phyloP scores from a whole-genome alignment of 139 green algal genomes.

The Chlamydomonas sp. region DNA sequence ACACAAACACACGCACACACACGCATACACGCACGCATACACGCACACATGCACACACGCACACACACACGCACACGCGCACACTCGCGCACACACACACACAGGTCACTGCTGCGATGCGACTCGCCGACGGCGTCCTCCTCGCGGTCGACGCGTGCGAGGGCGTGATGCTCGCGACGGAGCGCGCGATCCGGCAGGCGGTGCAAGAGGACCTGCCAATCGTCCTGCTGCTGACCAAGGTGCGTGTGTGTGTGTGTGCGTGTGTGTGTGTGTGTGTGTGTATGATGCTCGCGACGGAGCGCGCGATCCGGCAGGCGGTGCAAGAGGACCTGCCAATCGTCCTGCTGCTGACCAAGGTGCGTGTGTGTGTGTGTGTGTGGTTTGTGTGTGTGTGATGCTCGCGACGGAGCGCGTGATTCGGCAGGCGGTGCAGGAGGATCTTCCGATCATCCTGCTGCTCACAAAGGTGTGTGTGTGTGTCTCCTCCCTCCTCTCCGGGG shows the following conservation, averaged over 20 bases:
- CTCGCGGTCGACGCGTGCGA: conserved; percentile 93
- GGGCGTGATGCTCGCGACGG: conserved; percentile 86
- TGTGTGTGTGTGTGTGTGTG: conserved; percentile 76
- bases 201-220: conserved; percentile 81
- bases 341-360: conserved; percentile 87
- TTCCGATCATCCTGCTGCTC: conserved; percentile 85
- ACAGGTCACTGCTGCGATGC: conserved; percentile 71
- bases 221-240: conserved; percentile 86
- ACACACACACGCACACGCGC: neutral
- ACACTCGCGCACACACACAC: too few species aligned
- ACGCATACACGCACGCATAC: neutral
- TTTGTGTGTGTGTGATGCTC: conserved; percentile 90
- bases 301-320: conserved; percentile 72
- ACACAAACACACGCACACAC: too few species aligned
- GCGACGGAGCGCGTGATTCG: conserved; percentile 75
- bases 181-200: conserved; percentile 75
- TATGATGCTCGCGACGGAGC: conserved; percentile 84
- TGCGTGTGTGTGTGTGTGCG: conserved; percentile 10
- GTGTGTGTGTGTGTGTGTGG: too few species aligned
- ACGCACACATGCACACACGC: neutral
- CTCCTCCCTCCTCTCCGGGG: too few species aligned
- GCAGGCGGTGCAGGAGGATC: conserved; percentile 73
- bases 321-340: conserved; percentile 78
- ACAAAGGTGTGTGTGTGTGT: conserved; percentile 80
- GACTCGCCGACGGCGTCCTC: conserved; percentile 76